Conservation (phyloP, 2,329 filamentous ascomycete species). For the Apiospora malaysiana region DNA sequence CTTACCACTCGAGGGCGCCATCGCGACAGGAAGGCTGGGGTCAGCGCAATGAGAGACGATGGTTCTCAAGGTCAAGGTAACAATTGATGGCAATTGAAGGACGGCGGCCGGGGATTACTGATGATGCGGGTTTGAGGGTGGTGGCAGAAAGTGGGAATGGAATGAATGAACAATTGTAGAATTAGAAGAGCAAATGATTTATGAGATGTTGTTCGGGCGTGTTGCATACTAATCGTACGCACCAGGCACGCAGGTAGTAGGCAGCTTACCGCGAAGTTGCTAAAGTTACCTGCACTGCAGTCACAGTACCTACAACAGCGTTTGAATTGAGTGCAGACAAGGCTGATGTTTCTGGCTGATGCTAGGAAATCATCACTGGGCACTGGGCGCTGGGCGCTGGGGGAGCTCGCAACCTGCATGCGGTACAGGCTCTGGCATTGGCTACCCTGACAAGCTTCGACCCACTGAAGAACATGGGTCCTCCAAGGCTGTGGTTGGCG, state of each 20-base stretch:
- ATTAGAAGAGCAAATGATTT: neutral
- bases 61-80: neutral
- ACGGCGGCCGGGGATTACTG: neutral
- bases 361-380: neutral
- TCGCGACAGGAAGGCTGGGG: neutral
- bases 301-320: neutral
- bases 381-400: too few species aligned
- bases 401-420: neutral
- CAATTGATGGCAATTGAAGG: neutral
- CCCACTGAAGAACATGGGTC: constrained; percentile 1
- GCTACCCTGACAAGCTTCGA: constrained; percentile 6
- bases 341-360: constrained; percentile 1
- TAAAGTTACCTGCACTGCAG: neutral
- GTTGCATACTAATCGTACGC: neutral
- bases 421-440: neutral
- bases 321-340: neutral
- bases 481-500: neutral
- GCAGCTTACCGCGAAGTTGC: constrained; percentile 5
- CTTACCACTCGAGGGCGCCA: constrained; percentile 18
- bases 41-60: neutral
- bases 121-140: neutral
- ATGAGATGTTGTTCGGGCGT: neutral
- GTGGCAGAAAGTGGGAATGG: neutral
- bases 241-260: neutral
- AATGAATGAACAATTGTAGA: neutral